phyloP scores from a whole-genome alignment of 805 yeast species.

The Nakazawaea populi region DNA sequence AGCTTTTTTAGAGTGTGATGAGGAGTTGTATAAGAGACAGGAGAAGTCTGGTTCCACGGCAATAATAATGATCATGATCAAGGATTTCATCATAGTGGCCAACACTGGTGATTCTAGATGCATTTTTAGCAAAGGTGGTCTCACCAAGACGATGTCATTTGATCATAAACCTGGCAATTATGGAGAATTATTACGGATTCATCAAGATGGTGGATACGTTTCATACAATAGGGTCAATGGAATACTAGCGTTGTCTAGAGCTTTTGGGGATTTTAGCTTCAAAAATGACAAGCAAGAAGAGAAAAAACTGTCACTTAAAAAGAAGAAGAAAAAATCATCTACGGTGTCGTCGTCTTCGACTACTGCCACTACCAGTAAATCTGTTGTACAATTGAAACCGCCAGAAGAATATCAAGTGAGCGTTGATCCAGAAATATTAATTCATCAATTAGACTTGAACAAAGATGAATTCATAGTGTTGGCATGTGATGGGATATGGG shows the following conservation, averaged over 20 bases:
- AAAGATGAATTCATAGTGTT: conserved; percentile 64
- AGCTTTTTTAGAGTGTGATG: conserved; percentile 40
- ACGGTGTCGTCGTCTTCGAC: neutral
- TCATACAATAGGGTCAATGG: conserved; percentile 58
- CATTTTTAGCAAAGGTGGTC: conserved; percentile 47
- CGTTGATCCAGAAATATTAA: conserved; percentile 69
- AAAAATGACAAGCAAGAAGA: conserved; percentile 22
- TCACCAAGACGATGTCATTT: conserved; percentile 54
- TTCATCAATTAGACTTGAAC: conserved; percentile 37
- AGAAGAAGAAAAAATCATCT: neutral
- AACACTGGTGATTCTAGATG: conserved; percentile 78
- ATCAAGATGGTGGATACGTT: conserved; percentile 55
- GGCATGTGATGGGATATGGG: conserved; percentile 88
- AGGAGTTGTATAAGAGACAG: conserved; percentile 33
- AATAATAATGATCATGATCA: conserved; percentile 36
- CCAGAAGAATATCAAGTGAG: conserved; percentile 78
- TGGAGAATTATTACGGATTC: conserved; percentile 52
- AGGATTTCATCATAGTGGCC: conserved; percentile 45
- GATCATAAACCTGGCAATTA: conserved; percentile 60
- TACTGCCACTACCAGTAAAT: conserved; percentile 12
- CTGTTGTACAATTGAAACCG: conserved; percentile 28
- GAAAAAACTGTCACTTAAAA: neutral
- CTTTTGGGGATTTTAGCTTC: conserved; percentile 63
- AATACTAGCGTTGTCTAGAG: conserved; percentile 50
- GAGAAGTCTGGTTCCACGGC: conserved; percentile 50